Conservation (phyloP, 805 yeast species). For the Sugiyamaella smithiae region DNA sequence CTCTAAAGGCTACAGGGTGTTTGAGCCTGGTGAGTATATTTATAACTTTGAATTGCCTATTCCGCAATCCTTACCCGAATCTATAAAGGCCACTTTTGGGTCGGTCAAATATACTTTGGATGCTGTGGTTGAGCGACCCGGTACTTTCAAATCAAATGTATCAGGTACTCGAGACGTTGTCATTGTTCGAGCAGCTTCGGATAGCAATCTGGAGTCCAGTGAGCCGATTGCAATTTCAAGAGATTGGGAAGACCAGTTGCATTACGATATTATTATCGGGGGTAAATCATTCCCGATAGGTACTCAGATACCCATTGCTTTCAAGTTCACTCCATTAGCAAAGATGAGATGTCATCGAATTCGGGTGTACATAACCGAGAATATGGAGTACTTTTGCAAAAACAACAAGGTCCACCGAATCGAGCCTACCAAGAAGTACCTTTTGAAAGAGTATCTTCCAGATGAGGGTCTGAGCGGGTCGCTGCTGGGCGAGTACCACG, state of each 20-base stretch:
- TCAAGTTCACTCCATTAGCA: slow-evolving; percentile 80
- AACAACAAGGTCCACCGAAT: slow-evolving; percentile 85
- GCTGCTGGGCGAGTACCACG: slow-evolving; percentile 27
- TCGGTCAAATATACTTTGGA: slow-evolving; percentile 67
- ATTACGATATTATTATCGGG: slow-evolving; percentile 87
- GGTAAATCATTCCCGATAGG: slow-evolving; percentile 85
- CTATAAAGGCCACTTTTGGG: slow-evolving; percentile 77
- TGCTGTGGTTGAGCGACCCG: slow-evolving; percentile 69
- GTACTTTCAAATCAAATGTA: slow-evolving; percentile 81
- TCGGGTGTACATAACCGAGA: slow-evolving; percentile 82
- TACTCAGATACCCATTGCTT: slow-evolving; percentile 77
- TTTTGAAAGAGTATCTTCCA: slow-evolving; percentile 66
- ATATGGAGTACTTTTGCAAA: slow-evolving; percentile 83
- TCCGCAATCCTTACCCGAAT: slow-evolving; percentile 78
- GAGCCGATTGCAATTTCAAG: slow-evolving; percentile 90
- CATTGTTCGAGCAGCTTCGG: slow-evolving; percentile 73
- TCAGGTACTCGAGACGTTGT: slow-evolving; percentile 59
- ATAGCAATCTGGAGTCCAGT: slow-evolving; percentile 76
- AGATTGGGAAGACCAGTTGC: slow-evolving; percentile 91
- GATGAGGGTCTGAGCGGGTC: slow-evolving; percentile 31
- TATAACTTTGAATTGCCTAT: slow-evolving; percentile 90
- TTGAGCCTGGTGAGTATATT: slow-evolving; percentile 85
- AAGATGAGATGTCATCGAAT: slow-evolving; percentile 85
- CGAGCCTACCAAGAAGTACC: slow-evolving; percentile 81
- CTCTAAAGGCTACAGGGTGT: slow-evolving; percentile 44